Evolutionary conservation across 495 filamentous ascomycete genomes (phyloP).

Genomic region (Parathielavia hyrcaniae): DNA sequence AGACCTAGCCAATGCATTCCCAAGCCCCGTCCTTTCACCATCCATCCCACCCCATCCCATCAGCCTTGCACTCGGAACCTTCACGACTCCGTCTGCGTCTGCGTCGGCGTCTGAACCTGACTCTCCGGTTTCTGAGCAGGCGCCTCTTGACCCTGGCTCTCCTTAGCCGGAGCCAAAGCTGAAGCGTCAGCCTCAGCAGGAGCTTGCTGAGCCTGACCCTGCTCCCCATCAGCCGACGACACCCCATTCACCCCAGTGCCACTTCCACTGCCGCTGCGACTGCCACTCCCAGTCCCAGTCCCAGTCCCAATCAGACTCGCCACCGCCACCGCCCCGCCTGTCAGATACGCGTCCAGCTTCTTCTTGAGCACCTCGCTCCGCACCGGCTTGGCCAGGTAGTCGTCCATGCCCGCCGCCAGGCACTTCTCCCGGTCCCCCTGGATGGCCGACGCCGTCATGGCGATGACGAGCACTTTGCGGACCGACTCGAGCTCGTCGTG

Average conservation of each 20-base stretch:
- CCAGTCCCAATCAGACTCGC: background rate
- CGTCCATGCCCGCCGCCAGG: slow-evolving; percentile 88
- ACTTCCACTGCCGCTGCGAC: background rate
- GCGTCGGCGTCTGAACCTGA: background rate
- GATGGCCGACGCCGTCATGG: slow-evolving; percentile 90
- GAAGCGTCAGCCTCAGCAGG: background rate
- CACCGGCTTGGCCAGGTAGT: slow-evolving; percentile 90
- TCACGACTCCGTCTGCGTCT: background rate
- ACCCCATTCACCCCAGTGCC: background rate
- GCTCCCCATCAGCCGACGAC: background rate
- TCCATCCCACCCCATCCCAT: background rate
- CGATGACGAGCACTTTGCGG: slow-evolving; percentile 73
- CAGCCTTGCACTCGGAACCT: background rate
- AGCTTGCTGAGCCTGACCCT: background rate
- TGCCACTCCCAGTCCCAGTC: background rate
- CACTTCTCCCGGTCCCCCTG: slow-evolving; percentile 90
- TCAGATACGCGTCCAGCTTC: slow-evolving; percentile 62
- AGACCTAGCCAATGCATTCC: background rate
- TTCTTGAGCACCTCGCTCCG: slow-evolving; percentile 64
- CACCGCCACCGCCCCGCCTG: background rate
- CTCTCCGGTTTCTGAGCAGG: background rate
- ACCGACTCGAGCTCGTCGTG: slow-evolving; percentile 67
- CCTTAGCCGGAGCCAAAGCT: no score
- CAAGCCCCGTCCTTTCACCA: background rate
- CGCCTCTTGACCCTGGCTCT: background rate